Base-by-base conservation (phyloP, 345 rosid genomes). In the Anastatica hierochuntica region DNA sequence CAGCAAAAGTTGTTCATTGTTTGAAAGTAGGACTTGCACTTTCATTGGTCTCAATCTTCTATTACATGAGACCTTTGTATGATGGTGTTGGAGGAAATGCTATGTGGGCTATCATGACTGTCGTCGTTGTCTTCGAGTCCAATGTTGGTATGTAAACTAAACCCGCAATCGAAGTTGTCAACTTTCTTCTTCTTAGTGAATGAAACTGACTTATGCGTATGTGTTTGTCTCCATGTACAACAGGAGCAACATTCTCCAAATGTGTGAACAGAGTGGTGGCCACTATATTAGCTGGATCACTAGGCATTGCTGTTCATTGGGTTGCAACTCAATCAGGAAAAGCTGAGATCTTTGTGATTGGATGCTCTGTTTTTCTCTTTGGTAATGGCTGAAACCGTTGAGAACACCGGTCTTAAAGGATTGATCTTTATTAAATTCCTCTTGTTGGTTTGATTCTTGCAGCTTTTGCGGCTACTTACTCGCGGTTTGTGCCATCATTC, bases 71-170 rank as follows among this genome's bases (percentile, higher is more conserved):
- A 62, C 90, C 95, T 41, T 69, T 85, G 63, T 77, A 77, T 54
- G 75, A 80, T 14, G 80, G 81, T 13, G 57, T 80, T 49, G 87
- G 90, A 44, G 76, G 81, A 8, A 80, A 75, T 71, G 83, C 79
- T 29, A 72, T 80, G 79, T 85, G 88, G 90, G 90, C 90, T 33
- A 68, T 85, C 27, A 82, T 85, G 85, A 82, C 90, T 0, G 95
- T 82, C 23, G 88, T 82, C 4, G 85, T 82, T 12, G 94, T 84
- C 56, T 84, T 84, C 33, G 85, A 82, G 33, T 65, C 68, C 63
- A 78, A 75, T 19, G 76, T 79, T 0, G 88, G 90, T 87, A 43
- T 35, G 84, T 63, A 41, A 66, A 50, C 47, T 9, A 65, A 57
- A 57, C 41, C 8, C 35, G n/a, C n/a, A n/a, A n/a, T n/a, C n/a